A percentile compares a stretch with the other conserved stretches of the same genome.
These are phyloP conservation scores for Boletus rubroflammeus DNA, from an alignment of 768 basidiomycete species.

Conservation along the genomic window DNA sequence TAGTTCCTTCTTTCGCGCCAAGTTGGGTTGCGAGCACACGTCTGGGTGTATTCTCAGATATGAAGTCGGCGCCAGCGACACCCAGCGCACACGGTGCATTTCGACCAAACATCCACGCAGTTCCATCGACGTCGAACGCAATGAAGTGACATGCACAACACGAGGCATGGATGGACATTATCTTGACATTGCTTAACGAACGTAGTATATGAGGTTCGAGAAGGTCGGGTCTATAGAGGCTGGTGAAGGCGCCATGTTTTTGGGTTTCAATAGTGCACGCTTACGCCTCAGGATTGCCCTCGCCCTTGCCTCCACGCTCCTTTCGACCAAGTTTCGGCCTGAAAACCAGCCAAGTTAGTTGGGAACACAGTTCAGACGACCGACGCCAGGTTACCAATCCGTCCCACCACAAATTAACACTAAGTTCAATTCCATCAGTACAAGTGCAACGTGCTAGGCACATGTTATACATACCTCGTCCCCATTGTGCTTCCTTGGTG, in stretches of 20 bases:
- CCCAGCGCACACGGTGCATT: constrained; percentile 71
- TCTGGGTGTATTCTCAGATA: constrained; percentile 76
- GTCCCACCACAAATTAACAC: constrained; percentile 85
- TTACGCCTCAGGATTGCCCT: constrained; percentile 40
- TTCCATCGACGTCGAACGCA: constrained; percentile 67
- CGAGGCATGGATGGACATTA: constrained; percentile 68
- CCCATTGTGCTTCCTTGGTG: constrained; percentile 40
- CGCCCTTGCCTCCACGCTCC: constrained; percentile 51
- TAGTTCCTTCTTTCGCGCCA: constrained; percentile 53
- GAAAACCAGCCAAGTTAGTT: constrained; percentile 15
- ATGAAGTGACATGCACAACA: constrained; percentile 77
- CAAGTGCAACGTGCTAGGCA: constrained; percentile 7
- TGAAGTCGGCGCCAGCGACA: constrained; percentile 46
- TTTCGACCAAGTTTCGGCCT: constrained; percentile 79
- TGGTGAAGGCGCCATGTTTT: constrained; percentile 4
- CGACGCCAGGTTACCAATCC: constrained; percentile 56
- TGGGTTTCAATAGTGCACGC: constrained; percentile 1
- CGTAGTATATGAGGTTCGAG: constrained; percentile 87
- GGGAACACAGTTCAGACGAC: background rate
- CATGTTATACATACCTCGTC: constrained; percentile 32
- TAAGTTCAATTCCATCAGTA: constrained; percentile 31
- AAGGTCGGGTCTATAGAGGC: constrained; percentile 67
- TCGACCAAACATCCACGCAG: constrained; percentile 89
- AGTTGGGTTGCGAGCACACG: constrained; percentile 55
- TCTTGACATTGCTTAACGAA: constrained; percentile 77